These are phyloP conservation scores for Cucumis sativus DNA, from an alignment of 306 rosid genomes.

Conservation along the genomic window DNA sequence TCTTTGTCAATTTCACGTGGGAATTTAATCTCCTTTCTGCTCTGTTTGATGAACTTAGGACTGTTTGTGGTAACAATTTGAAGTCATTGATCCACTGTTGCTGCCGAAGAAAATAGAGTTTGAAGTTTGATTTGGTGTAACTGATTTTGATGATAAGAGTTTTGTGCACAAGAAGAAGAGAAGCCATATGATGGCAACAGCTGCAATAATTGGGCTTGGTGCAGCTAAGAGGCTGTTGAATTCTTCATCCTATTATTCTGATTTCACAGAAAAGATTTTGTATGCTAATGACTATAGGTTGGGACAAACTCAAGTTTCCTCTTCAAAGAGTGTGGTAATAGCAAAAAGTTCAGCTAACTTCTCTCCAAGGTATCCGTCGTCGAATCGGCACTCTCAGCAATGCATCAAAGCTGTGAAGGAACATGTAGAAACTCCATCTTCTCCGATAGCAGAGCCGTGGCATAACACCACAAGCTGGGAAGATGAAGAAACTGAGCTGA, in stretches of 20 bases:
- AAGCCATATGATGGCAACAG: conserved; percentile 69
- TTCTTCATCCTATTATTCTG: conserved; percentile 67
- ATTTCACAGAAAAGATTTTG: conserved; percentile 50
- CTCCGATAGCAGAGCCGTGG: conserved; percentile 31
- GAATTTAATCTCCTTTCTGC: not conserved
- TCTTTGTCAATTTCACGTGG: not conserved
- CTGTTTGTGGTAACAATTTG: not conserved
- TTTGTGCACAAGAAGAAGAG: conserved; percentile 17
- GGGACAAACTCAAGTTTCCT: conserved; percentile 35
- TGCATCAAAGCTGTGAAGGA: conserved; percentile 65
- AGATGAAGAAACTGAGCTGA: conserved; percentile 39
- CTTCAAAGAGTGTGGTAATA: conserved; percentile 32
- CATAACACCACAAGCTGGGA: conserved; percentile 30
- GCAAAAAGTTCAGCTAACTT: conserved; percentile 47
- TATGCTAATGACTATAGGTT: conserved; percentile 37
- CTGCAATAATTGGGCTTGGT: conserved; percentile 82
- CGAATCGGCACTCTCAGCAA: conserved; percentile 21
- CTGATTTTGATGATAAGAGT: conserved; percentile 27
- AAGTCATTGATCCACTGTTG: not conserved
- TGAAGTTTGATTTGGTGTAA: conserved; percentile 11
- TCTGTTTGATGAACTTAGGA: not conserved
- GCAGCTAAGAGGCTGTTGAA: conserved; percentile 74
- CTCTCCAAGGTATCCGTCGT: conserved; percentile 30
- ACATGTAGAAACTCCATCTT: conserved; percentile 32
- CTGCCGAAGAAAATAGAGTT: not conserved